Conservation (phyloP, 1,284 basidiomycete species). For the Tranzscheliella williamsii region DNA sequence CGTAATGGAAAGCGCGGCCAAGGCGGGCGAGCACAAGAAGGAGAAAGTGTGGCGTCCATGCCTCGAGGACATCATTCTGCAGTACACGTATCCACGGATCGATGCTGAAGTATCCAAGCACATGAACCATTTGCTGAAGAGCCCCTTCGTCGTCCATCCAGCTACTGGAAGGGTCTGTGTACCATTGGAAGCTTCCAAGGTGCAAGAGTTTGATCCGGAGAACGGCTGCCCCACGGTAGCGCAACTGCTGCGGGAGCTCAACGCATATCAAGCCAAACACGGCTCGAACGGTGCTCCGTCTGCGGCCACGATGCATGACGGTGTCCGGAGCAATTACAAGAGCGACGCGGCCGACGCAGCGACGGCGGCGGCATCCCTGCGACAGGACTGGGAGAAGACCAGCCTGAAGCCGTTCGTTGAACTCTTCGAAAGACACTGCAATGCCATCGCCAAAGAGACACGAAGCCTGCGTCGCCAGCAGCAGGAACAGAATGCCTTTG, state of each 20-base stretch:
- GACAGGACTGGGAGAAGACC: slow-evolving; percentile 66
- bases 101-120: slow-evolving; percentile 97
- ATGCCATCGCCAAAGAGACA: slow-evolving; percentile 35
- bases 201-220: slow-evolving; percentile 85
- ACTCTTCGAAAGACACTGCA: slow-evolving; percentile 77
- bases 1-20: slow-evolving; percentile 62
- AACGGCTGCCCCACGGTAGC: slow-evolving; percentile 78
- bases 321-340: slow-evolving; percentile 36
- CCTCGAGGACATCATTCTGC: slow-evolving; percentile 81
- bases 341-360: slow-evolving; percentile 21
- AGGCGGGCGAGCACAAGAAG: slow-evolving; percentile 54
- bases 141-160: slow-evolving; percentile 95
- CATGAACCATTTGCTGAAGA: slow-evolving; percentile 95
- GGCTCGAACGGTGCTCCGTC: slow-evolving; percentile 48
- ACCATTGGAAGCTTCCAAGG: slow-evolving; percentile 76
- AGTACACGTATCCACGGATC: slow-evolving; percentile 94
- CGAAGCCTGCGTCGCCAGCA: slow-evolving; percentile 11
- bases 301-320: no score
- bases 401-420: slow-evolving; percentile 83
- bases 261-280: slow-evolving; percentile 64
- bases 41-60: slow-evolving; percentile 50
- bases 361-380: slow-evolving; percentile 35
- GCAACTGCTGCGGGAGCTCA: slow-evolving; percentile 78
- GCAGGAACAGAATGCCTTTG: slow-evolving; percentile 32
- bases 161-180: slow-evolving; percentile 95